Evolutionary conservation across 2,329 filamentous ascomycete genomes (phyloP).

Genomic region (Diplodia sapinea): DNA sequence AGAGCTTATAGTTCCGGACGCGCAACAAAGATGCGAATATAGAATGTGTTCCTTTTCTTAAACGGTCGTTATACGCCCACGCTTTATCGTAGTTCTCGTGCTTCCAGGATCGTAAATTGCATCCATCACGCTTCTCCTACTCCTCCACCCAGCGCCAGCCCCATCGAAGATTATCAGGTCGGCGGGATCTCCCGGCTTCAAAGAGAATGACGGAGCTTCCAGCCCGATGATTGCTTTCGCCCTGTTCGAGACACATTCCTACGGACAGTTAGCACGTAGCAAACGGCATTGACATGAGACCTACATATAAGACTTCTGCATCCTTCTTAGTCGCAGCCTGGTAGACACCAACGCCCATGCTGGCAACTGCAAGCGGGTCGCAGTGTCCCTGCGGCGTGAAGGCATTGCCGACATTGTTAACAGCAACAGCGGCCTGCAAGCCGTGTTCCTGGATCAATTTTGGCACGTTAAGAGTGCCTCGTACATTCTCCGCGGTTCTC

Average conservation of each 20-base stretch:
- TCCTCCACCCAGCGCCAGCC: constrained; percentile 48
- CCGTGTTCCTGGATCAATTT: constrained; percentile 64
- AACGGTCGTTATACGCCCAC: constrained; percentile 34
- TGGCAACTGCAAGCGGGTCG: constrained; percentile 69
- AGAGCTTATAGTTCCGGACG: background rate
- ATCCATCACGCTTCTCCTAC: constrained; percentile 50
- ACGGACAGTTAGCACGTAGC: constrained; percentile 35
- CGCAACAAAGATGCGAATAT: background rate
- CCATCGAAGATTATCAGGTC: constrained; percentile 53
- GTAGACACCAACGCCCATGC: constrained; percentile 69
- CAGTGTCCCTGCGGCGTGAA: constrained; percentile 73
- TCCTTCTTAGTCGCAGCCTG: constrained; percentile 68
- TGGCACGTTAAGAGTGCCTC: constrained; percentile 68
- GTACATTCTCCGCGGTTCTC: constrained; percentile 52
- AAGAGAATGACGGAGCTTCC: constrained; percentile 37
- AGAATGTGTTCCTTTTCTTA: background rate
- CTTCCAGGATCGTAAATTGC: constrained; percentile 52
- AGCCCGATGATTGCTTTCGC: constrained; percentile 52
- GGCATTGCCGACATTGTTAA: constrained; percentile 77
- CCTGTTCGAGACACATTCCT: constrained; percentile 57
- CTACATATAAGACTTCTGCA: constrained; percentile 63
- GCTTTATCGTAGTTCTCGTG: constrained; percentile 30
- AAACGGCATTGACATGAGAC: constrained; percentile 35
- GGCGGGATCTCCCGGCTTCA: constrained; percentile 47
- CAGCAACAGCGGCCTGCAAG: constrained; percentile 65